Evolutionary conservation across 1,284 basidiomycete species (phyloP).

Genomic region (Prillingera fragicola): DNA sequence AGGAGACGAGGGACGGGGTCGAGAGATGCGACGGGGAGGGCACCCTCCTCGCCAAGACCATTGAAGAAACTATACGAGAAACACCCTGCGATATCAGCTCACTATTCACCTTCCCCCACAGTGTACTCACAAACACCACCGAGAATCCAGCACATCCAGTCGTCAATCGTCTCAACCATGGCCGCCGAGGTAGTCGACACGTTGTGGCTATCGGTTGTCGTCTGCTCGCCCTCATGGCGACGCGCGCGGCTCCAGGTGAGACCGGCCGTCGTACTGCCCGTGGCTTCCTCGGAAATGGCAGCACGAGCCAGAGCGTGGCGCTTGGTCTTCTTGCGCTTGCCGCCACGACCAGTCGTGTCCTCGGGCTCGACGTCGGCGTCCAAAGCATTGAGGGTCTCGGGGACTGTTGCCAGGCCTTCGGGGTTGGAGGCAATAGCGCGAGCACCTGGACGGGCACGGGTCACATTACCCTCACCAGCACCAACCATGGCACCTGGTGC

Average conservation of each 20-base stretch:
- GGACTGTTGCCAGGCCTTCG: neutral
- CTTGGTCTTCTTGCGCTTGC: slow-evolving; percentile 29
- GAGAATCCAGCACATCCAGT: slow-evolving; percentile 92
- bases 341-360: neutral
- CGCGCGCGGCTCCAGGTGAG: slow-evolving; percentile 29
- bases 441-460: slow-evolving; percentile 1
- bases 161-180: slow-evolving; percentile 59
- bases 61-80: slow-evolving; percentile 37
- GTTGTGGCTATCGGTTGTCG: slow-evolving; percentile 10
- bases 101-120: no score
- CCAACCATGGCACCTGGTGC: slow-evolving; percentile 40
- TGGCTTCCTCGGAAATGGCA: slow-evolving; percentile 33
- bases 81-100: slow-evolving; percentile 19
- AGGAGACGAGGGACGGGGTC: slow-evolving; percentile 85
- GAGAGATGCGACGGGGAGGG: slow-evolving; percentile 43
- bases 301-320: slow-evolving; percentile 34
- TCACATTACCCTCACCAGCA: slow-evolving; percentile 28
- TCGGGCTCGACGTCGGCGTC: neutral
- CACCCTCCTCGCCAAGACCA: slow-evolving; percentile 1
- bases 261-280: slow-evolving; percentile 22
- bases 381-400: slow-evolving; percentile 8
- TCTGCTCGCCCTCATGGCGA: slow-evolving; percentile 9
- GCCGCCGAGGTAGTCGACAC: neutral
- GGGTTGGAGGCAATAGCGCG: neutral
- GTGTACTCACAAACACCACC: slow-evolving; percentile 80